Base-by-base conservation (phyloP, 805 yeast species). In the Ogataea nakhonphanomensis region DNA sequence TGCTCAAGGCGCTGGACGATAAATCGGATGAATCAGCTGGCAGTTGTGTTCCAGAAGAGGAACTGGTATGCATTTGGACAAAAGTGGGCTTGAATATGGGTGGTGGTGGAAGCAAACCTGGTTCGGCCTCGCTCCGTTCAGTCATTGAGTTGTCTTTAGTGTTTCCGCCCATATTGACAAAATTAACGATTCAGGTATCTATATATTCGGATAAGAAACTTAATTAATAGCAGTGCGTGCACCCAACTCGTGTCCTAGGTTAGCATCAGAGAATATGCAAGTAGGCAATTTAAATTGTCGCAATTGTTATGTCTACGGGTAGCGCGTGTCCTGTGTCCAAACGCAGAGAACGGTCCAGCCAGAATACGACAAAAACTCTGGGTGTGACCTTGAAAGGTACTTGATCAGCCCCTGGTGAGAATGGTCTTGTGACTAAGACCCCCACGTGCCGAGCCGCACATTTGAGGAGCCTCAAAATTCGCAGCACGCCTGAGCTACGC, bases 51-150 rank as follows among this genome's bases (percentile, higher is more conserved):
- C 41, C 27, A 31, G 21, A 35, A 15, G 35, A 33, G 29, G 20
- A 10, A 41, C 32, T 27, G 50, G 46, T 64, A 59, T 60, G 62
- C 69, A 69, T 67, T 45, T 68, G 74, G 13, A 71, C 65, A 45
- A 71, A 68, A 4, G 73, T 69, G 6, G 75, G 70, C 49, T 67
- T 69, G 44, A 71, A 64, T 14, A 67, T 63, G 2, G 77, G 77
- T 1, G 76, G 76, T 5, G 71, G 65, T 7, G 77, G 77, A 3
- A 71, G 43, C 23, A 57, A 44, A 6, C 34, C 38, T 12, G 41
- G 24, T 27, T 22, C 30, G 9, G 24, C 25, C 15, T 40, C n/a
- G 20, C 5, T 17, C 20, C 5, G 20, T 8, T 37, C n/a, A 3
- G 27, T 13, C 9, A 24, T 28, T 8, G 30, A 13, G 30, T 12